Conservation (phyloP, 108 stramenopile genomes). For the Skeletonema menzelii region DNA sequence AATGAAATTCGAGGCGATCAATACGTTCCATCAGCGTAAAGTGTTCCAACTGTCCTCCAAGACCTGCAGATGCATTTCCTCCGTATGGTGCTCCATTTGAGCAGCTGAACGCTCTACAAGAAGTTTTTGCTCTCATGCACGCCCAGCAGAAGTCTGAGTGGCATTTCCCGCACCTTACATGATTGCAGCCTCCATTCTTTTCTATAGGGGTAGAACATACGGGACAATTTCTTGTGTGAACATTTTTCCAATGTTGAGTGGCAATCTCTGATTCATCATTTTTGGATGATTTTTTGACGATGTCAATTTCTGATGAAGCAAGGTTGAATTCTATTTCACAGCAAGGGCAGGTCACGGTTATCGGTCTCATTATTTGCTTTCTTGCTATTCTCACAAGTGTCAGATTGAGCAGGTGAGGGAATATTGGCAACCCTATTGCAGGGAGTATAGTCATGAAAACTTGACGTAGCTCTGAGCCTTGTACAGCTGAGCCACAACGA, state of each 20-base stretch:
- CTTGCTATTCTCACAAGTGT: constrained; percentile 35
- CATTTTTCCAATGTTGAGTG: constrained; percentile 52
- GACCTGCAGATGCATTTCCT: constrained; percentile 42
- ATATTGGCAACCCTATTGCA: constrained; percentile 21
- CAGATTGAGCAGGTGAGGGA: constrained; percentile 29
- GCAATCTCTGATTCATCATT: constrained; percentile 39
- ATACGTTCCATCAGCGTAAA: constrained; percentile 28
- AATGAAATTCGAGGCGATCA: not conserved
- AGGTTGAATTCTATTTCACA: constrained; percentile 58
- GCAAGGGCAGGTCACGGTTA: constrained; percentile 65
- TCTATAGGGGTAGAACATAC: constrained; percentile 41
- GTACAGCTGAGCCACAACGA: constrained; percentile 7
- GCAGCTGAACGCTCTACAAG: constrained; percentile 54
- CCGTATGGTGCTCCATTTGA: constrained; percentile 62
- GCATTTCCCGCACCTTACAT: constrained; percentile 56
- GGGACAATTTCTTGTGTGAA: constrained; percentile 39
- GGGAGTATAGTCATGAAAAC: constrained; percentile 32
- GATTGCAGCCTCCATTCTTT: constrained; percentile 53
- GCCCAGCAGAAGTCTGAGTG: constrained; percentile 67
- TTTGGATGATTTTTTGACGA: constrained; percentile 7
- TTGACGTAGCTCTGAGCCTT: constrained; percentile 13
- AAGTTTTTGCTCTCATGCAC: constrained; percentile 55
- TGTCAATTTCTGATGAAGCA: constrained; percentile 38
- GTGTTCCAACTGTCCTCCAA: not conserved
- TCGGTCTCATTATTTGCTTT: constrained; percentile 42